phyloP scores from a whole-genome alignment of 345 rosid genomes.

The Melaleuca alternifolia region DNA sequence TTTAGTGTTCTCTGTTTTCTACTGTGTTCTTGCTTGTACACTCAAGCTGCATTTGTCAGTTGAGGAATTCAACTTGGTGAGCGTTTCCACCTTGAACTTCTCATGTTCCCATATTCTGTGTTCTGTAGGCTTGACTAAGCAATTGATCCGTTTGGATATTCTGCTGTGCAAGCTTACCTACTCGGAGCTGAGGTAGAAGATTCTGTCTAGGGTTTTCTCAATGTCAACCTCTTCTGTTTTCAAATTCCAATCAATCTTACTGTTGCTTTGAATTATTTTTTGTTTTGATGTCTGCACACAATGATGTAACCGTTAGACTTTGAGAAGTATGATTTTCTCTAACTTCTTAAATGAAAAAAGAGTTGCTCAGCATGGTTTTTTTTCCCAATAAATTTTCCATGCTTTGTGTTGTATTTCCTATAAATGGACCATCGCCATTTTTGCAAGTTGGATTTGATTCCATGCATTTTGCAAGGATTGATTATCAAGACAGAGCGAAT shows the following conservation, averaged over 20 bases:
- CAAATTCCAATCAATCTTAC: not conserved
- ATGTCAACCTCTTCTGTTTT: not conserved
- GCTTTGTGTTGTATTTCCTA: not conserved
- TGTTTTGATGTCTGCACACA: not conserved
- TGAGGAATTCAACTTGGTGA: too few relatives aligned
- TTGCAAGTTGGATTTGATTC: conserved; percentile 76
- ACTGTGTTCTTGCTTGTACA: too few relatives aligned
- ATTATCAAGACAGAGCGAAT: conserved; percentile 77
- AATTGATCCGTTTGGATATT: conserved; percentile 89
- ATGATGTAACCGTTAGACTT: not conserved
- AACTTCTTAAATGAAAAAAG: not conserved
- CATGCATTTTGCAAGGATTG: conserved; percentile 76
- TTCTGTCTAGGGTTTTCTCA: not conserved
- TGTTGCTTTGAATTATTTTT: not conserved
- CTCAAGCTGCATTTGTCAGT: too few relatives aligned
- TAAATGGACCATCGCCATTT: not conserved
- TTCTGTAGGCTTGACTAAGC: too few relatives aligned
- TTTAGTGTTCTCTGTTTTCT: too few relatives aligned
- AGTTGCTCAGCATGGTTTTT: not conserved
- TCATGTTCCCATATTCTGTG: too few relatives aligned
- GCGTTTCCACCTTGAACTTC: too few relatives aligned
- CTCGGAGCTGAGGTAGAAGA: conserved; percentile 51
- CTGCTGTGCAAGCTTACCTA: conserved; percentile 85
- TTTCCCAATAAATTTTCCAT: not conserved
- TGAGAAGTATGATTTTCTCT: not conserved